Percentiles rank a stretch among this genome's conserved stretches.
Evolutionary conservation across 345 rosid genomes (phyloP).

Genomic region (Mangifera indica): DNA sequence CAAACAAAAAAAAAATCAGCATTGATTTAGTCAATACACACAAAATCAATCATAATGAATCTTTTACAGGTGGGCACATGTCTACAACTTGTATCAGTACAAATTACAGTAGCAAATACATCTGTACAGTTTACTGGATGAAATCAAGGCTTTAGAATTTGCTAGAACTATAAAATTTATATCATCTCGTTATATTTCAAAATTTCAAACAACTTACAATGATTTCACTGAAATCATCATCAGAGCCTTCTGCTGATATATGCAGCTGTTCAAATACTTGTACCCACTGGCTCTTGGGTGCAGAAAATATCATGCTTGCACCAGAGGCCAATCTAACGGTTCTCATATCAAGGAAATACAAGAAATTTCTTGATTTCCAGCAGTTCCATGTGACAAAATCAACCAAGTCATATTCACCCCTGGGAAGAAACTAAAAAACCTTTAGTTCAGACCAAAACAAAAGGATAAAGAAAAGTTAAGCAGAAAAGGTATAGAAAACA

Average conservation of each 20-base stretch:
- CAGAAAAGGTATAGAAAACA: background rate
- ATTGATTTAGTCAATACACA: too few relatives aligned
- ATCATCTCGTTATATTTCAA: slow-evolving; percentile 2
- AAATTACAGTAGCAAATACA: background rate
- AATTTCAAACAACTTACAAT: slow-evolving; percentile 45
- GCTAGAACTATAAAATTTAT: background rate
- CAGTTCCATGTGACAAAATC: slow-evolving; percentile 48
- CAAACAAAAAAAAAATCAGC: too few relatives aligned
- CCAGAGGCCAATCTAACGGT: slow-evolving; percentile 75
- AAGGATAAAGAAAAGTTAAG: background rate
- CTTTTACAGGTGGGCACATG: background rate
- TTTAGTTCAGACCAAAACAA: slow-evolving; percentile 10
- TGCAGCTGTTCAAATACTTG: slow-evolving; percentile 50
- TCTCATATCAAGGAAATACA: slow-evolving; percentile 66
- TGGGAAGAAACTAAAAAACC: slow-evolving; percentile 26
- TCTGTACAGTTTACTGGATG: background rate
- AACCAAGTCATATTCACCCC: slow-evolving; percentile 37
- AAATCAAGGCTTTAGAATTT: slow-evolving; percentile 8
- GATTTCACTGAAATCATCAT: slow-evolving; percentile 40
- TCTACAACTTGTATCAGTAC: background rate
- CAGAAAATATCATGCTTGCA: slow-evolving; percentile 68
- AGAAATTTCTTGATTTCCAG: slow-evolving; percentile 58
- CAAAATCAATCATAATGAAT: background rate
- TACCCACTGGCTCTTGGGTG: slow-evolving; percentile 57
- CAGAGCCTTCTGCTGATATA: slow-evolving; percentile 29